phyloP scores from a whole-genome alignment of 805 yeast genomes.

The Barnettozyma sucrosica region DNA sequence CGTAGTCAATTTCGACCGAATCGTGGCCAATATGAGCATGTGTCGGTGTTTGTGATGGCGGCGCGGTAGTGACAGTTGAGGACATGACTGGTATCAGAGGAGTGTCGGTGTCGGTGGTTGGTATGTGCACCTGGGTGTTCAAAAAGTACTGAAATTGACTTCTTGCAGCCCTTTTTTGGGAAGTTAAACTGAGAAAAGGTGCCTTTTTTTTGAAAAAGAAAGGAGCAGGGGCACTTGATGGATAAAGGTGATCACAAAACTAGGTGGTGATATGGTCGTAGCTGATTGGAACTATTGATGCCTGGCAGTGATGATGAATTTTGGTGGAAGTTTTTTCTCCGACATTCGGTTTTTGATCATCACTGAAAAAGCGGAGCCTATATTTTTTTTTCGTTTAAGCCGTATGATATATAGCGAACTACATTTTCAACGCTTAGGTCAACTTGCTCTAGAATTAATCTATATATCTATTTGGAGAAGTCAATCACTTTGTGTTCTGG shows the following conservation, averaged over 20 bases:
- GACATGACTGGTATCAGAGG: background rate
- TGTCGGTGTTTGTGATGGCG: background rate
- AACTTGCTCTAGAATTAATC: too few relatives aligned
- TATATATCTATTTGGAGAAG: background rate
- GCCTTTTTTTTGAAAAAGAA: too few relatives aligned
- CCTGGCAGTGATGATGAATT: background rate
- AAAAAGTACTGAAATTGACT: too few relatives aligned
- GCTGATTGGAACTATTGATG: background rate
- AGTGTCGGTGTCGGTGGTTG: background rate
- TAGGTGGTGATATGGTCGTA: background rate
- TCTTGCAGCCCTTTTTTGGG: too few relatives aligned
- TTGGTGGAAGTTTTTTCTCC: background rate
- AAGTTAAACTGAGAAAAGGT: too few relatives aligned
- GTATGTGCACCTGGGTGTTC: background rate
- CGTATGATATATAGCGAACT: too few relatives aligned
- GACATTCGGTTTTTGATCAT: background rate
- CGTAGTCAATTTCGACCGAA: constrained; percentile 68
- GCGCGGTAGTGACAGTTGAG: background rate
- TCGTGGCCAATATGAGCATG: constrained; percentile 8
- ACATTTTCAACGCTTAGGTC: too few relatives aligned
- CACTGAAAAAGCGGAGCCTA: background rate
- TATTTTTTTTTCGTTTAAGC: too few relatives aligned
- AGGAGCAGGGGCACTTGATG: background rate
- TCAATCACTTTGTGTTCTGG: constrained; percentile 53
- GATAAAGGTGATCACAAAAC: background rate